Base-by-base conservation (phyloP, 139 green algal genomes). In the Coelastrella sp. region DNA sequence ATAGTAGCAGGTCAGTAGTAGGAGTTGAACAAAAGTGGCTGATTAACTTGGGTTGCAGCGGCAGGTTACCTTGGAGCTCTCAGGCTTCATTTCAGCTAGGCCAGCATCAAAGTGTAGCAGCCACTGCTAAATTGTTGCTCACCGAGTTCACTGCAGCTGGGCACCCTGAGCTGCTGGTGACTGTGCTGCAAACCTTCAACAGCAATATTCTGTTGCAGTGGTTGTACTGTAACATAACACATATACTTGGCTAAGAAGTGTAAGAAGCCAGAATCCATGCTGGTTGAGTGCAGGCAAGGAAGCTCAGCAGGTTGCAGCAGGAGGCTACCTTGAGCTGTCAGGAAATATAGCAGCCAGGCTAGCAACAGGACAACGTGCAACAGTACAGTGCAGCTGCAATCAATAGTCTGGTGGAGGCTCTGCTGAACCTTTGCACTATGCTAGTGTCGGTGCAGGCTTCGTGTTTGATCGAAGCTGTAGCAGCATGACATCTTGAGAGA, bases 1-100 rank as follows among this genome's bases (percentile, higher is more conserved):
- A 84, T 90, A 54, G 73, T 90, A 19, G 85, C 85, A 85, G 85
- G 85, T 76, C 57, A 10, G 83, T 22, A 58, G 19, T 11, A 20
- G 64, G 64, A 11, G 64, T n/a, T n/a, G n/a, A n/a, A n/a, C n/a
- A n/a, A 47, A 47, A 47, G 32, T 47, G 32, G 0, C 32, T 47
- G 1, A 47, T 47, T 47, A 47, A 47, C 0, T 47, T 47, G 7
- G 59, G 64, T 90, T 61, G 23, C 84, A 5, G 85, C 73, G 17
- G 11, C 58, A 7, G 74, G 16, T 19, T 22, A 23, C 16, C n/a
- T 90, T 11, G 57, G n/a, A 84, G 10, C 57, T 90, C 16, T 61
- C 14, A 5, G 20, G 10, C 7, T 10, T 60, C 56, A 58, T 84
- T 0, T 57, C 74, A 10, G n/a, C 19, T 7, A 47, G 85, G 10